Conservation (phyloP, 495 filamentous ascomycete species). For the Lepraria neglecta region DNA sequence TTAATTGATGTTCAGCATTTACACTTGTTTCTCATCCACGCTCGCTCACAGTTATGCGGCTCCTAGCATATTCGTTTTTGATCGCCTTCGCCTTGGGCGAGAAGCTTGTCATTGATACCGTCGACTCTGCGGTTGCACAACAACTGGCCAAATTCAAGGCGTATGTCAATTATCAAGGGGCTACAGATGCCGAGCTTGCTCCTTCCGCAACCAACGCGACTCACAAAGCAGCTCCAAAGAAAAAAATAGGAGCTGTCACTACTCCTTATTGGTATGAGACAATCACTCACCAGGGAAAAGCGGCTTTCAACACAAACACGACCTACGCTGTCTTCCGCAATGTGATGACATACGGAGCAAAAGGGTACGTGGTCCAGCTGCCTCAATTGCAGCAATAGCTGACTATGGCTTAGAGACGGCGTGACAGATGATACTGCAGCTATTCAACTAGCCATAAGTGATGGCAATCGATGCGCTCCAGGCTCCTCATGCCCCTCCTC, state of each 20-base stretch:
- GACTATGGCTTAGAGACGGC: conserved; percentile 42
- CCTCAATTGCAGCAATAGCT: not conserved
- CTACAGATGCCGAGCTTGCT: not conserved
- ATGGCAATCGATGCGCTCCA: conserved; percentile 47
- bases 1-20: not conserved
- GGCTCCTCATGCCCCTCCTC: conserved; percentile 38
- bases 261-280: conserved; percentile 7
- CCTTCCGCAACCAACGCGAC: not conserved
- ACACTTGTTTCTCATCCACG: not conserved
- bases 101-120: conserved; percentile 8
- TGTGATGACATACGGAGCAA: not conserved
- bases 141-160: not conserved
- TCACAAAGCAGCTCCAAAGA: not conserved
- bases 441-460: conserved; percentile 55
- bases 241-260: not conserved
- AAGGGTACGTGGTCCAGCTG: not conserved
- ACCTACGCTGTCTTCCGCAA: not conserved
- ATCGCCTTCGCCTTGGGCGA: not conserved
- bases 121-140: not conserved
- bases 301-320: not conserved
- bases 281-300: conserved; percentile 6
- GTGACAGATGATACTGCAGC: conserved; percentile 60
- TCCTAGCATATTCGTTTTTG: conserved; percentile 2
- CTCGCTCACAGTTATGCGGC: not conserved
- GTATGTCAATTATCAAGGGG: not conserved